These are phyloP conservation scores for Sporothrix luriei DNA, from an alignment of 2,329 filamentous ascomycete genomes.

Conservation along the genomic window DNA sequence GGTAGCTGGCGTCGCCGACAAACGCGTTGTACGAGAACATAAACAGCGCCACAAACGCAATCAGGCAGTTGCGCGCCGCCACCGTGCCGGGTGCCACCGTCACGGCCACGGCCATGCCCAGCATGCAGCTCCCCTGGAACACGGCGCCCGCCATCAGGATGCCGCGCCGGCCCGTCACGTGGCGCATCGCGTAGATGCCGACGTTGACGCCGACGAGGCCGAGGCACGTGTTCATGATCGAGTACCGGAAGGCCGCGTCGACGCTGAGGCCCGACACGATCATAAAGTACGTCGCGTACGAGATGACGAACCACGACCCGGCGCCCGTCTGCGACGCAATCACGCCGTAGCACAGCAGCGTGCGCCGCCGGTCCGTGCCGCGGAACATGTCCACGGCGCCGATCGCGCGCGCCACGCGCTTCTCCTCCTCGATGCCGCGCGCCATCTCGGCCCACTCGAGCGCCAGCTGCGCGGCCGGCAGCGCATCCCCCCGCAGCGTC, in stretches of 20 bases:
- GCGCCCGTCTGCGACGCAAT: conserved; percentile 51
- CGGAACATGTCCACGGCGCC: conserved; percentile 47
- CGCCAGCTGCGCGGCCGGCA: conserved; percentile 43
- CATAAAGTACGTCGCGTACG: conserved; percentile 55
- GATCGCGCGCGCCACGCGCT: conserved; percentile 41
- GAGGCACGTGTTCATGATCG: conserved; percentile 54
- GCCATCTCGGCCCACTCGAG: conserved; percentile 48
- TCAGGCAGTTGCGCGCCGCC: conserved; percentile 42
- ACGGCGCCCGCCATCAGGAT: conserved; percentile 53
- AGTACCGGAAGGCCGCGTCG: conserved; percentile 52
- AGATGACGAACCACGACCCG: conserved; percentile 55
- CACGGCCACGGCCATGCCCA: conserved; percentile 48
- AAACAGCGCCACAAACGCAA: conserved; percentile 45
- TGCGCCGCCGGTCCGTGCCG: conserved; percentile 52
- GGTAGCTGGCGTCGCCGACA: conserved; percentile 48
- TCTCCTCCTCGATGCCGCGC: conserved; percentile 46
- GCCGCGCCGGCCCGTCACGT: conserved; percentile 50
- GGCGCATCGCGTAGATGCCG: conserved; percentile 53
- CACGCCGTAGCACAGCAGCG: conserved; percentile 53
- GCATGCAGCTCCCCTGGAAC: conserved; percentile 49
- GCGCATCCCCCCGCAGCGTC: conserved; percentile 40
- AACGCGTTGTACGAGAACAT: conserved; percentile 46
- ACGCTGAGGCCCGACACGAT: conserved; percentile 47
- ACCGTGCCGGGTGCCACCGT: conserved; percentile 40
- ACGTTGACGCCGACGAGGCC: conserved; percentile 53